Conservation (phyloP, 2,329 filamentous ascomycete genomes). For the Tolypocladium inflatum region DNA sequence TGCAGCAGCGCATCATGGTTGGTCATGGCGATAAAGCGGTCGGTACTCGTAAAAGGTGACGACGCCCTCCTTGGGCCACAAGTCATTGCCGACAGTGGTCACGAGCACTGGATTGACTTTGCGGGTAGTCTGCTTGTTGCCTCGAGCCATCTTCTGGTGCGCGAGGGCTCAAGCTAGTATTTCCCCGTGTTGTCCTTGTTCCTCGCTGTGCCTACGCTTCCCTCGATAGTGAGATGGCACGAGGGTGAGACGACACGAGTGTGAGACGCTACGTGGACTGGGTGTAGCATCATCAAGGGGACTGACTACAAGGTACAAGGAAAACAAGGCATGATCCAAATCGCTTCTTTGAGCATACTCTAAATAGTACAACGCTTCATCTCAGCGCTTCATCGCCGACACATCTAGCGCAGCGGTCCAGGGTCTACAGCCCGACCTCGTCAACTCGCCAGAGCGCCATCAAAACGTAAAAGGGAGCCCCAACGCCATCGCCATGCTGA, state of each 20-base stretch:
- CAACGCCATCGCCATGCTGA: background rate
- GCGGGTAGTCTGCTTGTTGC: background rate
- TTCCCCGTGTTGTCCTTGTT: background rate
- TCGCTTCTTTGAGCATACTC: background rate
- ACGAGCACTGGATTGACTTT: background rate
- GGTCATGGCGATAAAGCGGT: slow-evolving; percentile 51
- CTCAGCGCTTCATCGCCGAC: background rate
- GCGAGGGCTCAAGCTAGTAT: background rate
- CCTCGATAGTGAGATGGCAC: background rate
- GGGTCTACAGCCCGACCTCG: background rate
- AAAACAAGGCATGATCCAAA: background rate
- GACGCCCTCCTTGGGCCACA: slow-evolving; percentile 32
- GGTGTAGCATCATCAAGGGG: background rate
- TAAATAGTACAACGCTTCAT: background rate
- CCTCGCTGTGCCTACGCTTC: background rate
- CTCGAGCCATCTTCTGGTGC: background rate
- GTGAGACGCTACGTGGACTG: too few relatives aligned
- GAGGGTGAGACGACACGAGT: background rate
- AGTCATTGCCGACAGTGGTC: too few relatives aligned
- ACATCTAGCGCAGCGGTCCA: background rate
- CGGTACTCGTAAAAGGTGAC: slow-evolving; percentile 38
- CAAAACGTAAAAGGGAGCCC: background rate
- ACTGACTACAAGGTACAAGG: background rate
- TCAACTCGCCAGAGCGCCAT: background rate
- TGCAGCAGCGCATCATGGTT: slow-evolving; percentile 26